Evolutionary conservation across 768 basidiomycete species (phyloP).

Genomic region (Pulveroboletus ravenelii): DNA sequence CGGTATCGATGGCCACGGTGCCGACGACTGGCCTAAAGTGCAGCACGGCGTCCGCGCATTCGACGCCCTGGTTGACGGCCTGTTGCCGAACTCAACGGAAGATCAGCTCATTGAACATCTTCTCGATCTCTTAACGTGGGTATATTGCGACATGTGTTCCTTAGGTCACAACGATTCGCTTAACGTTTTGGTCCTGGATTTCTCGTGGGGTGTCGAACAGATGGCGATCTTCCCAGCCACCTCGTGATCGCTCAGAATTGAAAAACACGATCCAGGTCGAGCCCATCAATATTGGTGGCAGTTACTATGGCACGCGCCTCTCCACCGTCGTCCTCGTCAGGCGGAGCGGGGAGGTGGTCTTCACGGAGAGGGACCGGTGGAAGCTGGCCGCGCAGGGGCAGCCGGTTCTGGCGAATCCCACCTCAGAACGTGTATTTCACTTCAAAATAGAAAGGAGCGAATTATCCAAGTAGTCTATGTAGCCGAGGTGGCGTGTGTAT

Average conservation of each 20-base stretch:
- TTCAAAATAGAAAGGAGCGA: constrained; percentile 34
- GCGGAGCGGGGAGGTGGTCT: constrained; percentile 54
- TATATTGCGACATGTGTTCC: constrained; percentile 19
- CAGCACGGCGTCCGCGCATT: constrained; percentile 50
- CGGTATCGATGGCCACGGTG: constrained; percentile 62
- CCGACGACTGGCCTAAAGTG: constrained; percentile 71
- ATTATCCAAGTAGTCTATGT: constrained; percentile 21
- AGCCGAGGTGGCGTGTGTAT: constrained; percentile 11
- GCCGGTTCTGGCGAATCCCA: constrained; percentile 35
- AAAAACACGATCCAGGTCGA: constrained; percentile 60
- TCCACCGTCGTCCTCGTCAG: constrained; percentile 68
- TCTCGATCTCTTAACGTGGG: constrained; percentile 68
- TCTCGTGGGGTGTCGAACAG: constrained; percentile 4
- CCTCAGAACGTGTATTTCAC: constrained; percentile 47
- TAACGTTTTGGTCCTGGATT: background rate
- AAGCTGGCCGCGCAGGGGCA: constrained; percentile 36
- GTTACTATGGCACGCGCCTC: constrained; percentile 63
- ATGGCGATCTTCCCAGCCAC: constrained; percentile 34
- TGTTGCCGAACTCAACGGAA: constrained; percentile 40
- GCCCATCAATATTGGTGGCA: constrained; percentile 36
- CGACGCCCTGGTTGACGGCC: constrained; percentile 36
- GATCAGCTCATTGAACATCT: constrained; percentile 51
- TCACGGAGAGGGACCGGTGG: constrained; percentile 74
- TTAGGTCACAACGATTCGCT: constrained; percentile 5
- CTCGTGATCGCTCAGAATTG: constrained; percentile 49